A percentile compares a stretch with the other conserved stretches of the same genome.
Conservation (phyloP, 345 rosid species). For the Populus alba region DNA sequence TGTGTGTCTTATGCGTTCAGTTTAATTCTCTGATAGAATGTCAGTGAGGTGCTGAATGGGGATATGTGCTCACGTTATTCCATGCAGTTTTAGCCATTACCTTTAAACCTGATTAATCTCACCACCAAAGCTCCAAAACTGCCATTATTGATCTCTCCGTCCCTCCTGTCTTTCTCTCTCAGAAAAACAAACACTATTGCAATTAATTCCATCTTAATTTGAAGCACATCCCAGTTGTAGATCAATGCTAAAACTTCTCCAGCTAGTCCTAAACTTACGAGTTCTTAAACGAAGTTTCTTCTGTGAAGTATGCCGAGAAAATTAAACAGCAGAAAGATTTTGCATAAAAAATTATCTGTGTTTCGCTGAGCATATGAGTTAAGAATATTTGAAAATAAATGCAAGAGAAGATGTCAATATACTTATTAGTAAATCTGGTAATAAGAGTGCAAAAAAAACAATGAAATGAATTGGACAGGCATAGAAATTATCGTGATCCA, state of each 20-base stretch:
- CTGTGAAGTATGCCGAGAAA: not conserved
- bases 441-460: not conserved
- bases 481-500: not conserved
- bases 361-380: not conserved
- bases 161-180: not conserved
- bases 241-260: not conserved
- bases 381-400: not conserved
- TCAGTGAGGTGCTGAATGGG: constrained; percentile 60
- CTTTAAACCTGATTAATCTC: constrained; percentile 5
- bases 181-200: not conserved
- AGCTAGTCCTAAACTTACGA: not conserved
- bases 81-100: constrained; percentile 32
- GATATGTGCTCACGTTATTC: constrained; percentile 40
- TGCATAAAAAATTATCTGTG: not conserved
- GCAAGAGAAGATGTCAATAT: not conserved
- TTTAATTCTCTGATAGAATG: constrained; percentile 52
- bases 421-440: not conserved
- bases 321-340: not conserved
- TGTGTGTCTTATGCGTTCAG: constrained; percentile 25
- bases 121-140: not conserved
- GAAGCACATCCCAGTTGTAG: not conserved
- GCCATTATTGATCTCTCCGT: constrained; percentile 3
- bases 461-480: not conserved
- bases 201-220: not conserved
- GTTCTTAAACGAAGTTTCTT: not conserved